A percentile compares a stretch with the other conserved stretches of the same genome.
Evolutionary conservation across 371 early-diverging fungal genomes (phyloP).

Genomic region (Actinomortierella ambigua): DNA sequence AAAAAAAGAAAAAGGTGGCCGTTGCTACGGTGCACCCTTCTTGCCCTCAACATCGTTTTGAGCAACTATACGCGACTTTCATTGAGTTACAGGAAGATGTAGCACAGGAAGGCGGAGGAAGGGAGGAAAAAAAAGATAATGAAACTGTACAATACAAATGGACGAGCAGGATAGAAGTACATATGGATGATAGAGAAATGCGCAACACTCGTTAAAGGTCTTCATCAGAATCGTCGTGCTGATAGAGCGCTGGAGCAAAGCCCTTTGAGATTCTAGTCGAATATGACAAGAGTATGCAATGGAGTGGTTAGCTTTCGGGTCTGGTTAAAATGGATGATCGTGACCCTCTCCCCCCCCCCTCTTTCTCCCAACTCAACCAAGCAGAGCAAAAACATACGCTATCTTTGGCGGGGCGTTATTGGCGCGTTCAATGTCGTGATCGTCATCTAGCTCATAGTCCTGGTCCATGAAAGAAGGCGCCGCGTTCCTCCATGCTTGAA

Average conservation of each 20-base stretch:
- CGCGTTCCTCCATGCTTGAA: neutral
- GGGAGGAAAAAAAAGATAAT: too few species aligned
- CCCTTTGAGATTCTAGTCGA: conserved; percentile 19
- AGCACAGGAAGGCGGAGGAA: neutral
- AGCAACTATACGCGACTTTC: neutral
- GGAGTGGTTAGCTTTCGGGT: neutral
- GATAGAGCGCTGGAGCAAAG: conserved; percentile 30
- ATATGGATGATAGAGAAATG: neutral
- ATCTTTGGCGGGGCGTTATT: conserved; percentile 7
- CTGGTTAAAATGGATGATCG: neutral
- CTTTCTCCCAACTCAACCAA: neutral
- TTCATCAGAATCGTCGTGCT: conserved; percentile 1
- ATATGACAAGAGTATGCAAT: neutral
- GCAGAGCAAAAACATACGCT: conserved; percentile 13
- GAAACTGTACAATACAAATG: neutral
- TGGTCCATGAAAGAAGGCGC: neutral
- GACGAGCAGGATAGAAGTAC: neutral
- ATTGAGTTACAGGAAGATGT: neutral
- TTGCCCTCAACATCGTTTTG: neutral
- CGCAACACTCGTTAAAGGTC: neutral
- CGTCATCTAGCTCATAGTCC: conserved; percentile 9
- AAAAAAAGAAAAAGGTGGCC: too few species aligned
- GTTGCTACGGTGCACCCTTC: neutral
- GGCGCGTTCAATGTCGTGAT: neutral
- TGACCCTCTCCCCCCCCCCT: neutral